phyloP scores from a whole-genome alignment of 441 rosid species.

The Biscutella auriculata region DNA sequence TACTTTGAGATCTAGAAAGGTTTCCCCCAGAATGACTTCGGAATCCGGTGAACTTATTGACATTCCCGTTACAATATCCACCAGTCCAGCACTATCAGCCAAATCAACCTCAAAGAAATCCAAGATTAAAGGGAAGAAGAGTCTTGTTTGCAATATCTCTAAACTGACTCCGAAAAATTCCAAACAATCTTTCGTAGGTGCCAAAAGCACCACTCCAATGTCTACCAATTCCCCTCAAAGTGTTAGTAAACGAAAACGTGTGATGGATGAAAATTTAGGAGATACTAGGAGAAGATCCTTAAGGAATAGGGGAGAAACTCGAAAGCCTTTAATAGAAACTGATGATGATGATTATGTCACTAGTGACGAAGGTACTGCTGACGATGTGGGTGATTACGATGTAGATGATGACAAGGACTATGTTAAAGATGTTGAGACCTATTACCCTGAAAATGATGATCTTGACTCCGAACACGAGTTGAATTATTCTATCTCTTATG shows the following conservation, averaged over 20 bases:
- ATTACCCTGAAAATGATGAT: slow-evolving; percentile 19
- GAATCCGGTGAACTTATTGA: slow-evolving; percentile 16
- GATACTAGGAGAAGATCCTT: slow-evolving; percentile 32
- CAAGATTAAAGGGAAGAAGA: slow-evolving; percentile 18
- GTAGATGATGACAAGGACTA: slow-evolving; percentile 11
- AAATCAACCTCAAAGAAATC: slow-evolving; percentile 4
- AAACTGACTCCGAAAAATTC: slow-evolving; percentile 22
- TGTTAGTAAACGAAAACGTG: slow-evolving; percentile 72
- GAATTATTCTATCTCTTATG: slow-evolving; percentile 20
- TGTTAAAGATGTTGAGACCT: slow-evolving; percentile 11
- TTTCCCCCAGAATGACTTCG: background rate
- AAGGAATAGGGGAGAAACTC: slow-evolving; percentile 19
- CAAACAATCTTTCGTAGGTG: slow-evolving; percentile 2
- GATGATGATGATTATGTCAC: slow-evolving; percentile 18
- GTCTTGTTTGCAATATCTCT: slow-evolving; percentile 18
- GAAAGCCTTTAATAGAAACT: slow-evolving; percentile 23
- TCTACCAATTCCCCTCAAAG: slow-evolving; percentile 56
- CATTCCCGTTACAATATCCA: slow-evolving; percentile 21
- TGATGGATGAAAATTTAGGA: slow-evolving; percentile 27
- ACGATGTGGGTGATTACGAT: background rate
- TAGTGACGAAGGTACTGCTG: slow-evolving; percentile 10
- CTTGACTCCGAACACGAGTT: slow-evolving; percentile 11
- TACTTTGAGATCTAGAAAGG: slow-evolving; percentile 1
- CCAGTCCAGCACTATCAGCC: slow-evolving; percentile 1
- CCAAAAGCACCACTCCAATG: slow-evolving; percentile 15